phyloP scores from a whole-genome alignment of 2,329 filamentous ascomycete species.

The Calonectria fujianensis region DNA sequence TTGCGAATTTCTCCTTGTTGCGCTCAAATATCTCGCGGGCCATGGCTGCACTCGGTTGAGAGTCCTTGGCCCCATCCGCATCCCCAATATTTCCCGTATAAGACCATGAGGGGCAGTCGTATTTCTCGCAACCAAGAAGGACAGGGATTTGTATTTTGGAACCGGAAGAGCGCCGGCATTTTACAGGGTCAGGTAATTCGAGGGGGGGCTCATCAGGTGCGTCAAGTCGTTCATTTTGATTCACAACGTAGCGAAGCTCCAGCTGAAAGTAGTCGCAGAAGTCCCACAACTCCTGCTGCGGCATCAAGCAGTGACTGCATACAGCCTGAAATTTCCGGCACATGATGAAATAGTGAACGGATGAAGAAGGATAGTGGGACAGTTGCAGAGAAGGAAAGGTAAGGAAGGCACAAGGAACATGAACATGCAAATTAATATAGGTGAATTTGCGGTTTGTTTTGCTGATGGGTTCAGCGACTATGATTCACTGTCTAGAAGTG shows the following conservation, averaged over 20 bases:
- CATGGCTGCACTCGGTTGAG: background rate
- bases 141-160: background rate
- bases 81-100: slow-evolving; percentile 12
- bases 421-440: background rate
- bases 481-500: slow-evolving; percentile 20
- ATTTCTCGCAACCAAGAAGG: slow-evolving; percentile 42
- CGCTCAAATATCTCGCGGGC: slow-evolving; percentile 34
- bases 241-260: background rate
- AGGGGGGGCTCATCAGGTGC: background rate
- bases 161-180: background rate
- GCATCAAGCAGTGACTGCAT: slow-evolving; percentile 27
- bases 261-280: background rate
- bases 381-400: background rate
- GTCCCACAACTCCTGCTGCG: background rate
- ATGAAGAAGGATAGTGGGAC: background rate
- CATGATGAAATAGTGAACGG: slow-evolving; percentile 15
- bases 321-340: background rate
- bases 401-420: too few species aligned
- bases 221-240: background rate
- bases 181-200: background rate
- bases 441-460: background rate
- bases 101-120: slow-evolving; percentile 45
- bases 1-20: slow-evolving; percentile 40
- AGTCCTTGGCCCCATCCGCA: background rate
- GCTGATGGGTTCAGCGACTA: background rate